Conservation (phyloP, 805 yeast genomes). For the Pichia nakasei region DNA sequence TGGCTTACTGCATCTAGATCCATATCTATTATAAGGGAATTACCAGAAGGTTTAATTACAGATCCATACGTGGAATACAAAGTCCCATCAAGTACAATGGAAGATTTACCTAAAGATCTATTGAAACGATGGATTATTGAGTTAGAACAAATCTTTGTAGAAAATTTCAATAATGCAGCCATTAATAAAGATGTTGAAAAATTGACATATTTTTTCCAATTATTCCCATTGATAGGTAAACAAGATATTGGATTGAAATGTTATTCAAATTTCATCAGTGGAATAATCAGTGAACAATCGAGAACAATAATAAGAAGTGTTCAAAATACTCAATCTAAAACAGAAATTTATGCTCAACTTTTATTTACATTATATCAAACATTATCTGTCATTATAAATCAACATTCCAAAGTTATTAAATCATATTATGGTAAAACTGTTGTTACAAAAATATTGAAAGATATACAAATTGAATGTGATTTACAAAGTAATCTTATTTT, state of each 20-base stretch:
- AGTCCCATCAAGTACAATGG: constrained; percentile 81
- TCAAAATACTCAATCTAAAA: constrained; percentile 28
- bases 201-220: constrained; percentile 69
- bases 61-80: constrained; percentile 71
- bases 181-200: constrained; percentile 51
- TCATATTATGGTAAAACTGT: constrained; percentile 61
- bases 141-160: constrained; percentile 46
- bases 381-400: constrained; percentile 74
- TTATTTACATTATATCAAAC: constrained; percentile 69
- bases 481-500: constrained; percentile 84
- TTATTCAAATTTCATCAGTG: constrained; percentile 81
- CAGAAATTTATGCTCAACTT: constrained; percentile 52
- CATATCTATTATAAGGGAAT: constrained; percentile 40
- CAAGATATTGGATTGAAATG: constrained; percentile 63
- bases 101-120: constrained; percentile 61
- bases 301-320: constrained; percentile 50
- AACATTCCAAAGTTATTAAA: constrained; percentile 73
- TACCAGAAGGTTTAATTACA: constrained; percentile 44
- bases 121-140: constrained; percentile 50
- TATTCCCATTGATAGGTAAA: constrained; percentile 80
- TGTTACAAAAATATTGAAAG: constrained; percentile 57
- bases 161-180: constrained; percentile 67
- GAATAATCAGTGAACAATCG: constrained; percentile 72
- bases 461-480: constrained; percentile 82
- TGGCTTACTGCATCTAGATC: constrained; percentile 76